These are phyloP conservation scores for Oenanthe sinensis DNA, from an alignment of 129 eudicot species.

Conservation along the genomic window DNA sequence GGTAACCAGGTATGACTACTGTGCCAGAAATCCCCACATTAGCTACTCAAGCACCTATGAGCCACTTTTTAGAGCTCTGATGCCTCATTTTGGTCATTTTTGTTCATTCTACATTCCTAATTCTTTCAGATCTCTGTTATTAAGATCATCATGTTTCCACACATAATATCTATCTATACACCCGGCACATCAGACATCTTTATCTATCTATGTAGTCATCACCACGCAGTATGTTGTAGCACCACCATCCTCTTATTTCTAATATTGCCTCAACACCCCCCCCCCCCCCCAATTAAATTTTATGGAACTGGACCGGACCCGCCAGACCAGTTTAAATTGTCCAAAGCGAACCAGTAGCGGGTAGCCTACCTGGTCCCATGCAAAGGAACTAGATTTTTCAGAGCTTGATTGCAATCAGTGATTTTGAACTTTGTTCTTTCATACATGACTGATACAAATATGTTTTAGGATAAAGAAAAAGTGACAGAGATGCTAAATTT, in stretches of 20 bases:
- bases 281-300: not conserved
- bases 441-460: not conserved
- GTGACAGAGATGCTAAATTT: not conserved
- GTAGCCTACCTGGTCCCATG: not conserved
- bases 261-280: not conserved
- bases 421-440: not conserved
- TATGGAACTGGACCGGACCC: not conserved
- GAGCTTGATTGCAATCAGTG: not conserved
- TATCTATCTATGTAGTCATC: not conserved
- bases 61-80: not conserved
- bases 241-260: not conserved
- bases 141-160: not conserved
- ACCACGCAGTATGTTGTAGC: not conserved
- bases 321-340: not conserved
- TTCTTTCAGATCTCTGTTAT: not conserved
- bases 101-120: not conserved
- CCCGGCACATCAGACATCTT: not conserved
- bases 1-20: not conserved
- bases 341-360: not conserved
- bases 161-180: not conserved
- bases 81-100: not conserved
- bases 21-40: not conserved
- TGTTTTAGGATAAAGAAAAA: too few relatives aligned
- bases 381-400: not conserved
- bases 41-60: not conserved